Base-by-base conservation (phyloP, 2,329 filamentous ascomycete species). In the Neonectria faginata region DNA sequence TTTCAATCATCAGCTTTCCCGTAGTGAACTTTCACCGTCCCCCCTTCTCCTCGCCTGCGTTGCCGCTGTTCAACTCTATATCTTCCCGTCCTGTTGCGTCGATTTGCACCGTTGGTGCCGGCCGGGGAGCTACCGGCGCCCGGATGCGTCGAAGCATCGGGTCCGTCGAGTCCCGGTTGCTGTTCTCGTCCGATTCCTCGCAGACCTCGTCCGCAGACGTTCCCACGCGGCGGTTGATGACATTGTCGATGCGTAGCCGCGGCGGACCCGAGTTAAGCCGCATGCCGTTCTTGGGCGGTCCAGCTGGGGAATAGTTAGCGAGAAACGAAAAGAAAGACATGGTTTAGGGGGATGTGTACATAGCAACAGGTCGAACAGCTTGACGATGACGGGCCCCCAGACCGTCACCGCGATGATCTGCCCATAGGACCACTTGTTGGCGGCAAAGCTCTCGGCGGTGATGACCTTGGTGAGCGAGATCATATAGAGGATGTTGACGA, bases 351-450 rank as follows among this genome's bases (percentile, higher is more conserved):
- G 8, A 10, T 36, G 68, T 78, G 75, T 69, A 79, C 78, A 79
- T n/a, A 79, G 58, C 12, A 78, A 70, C 3, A 80, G 71, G 41
- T 79, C 76, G 62, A 80, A 77, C n/a, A 80, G 58, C 57, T 80
- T 80, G 45, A 80, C 77, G 58, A 80, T 79, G 62, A 80, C 77
- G 9, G 78, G 78, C 0, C 78, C 78, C 78, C 78, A 80, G 5
- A 79, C 77, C 0, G 78, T 79, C 36, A 80, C 76, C 42, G 78
- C 78, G 45, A 80, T 80, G 57, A 80, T 80, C 59, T 80, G 78
- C 6, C 78, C 78, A 22, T 80, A 80, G 0, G 73, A 75, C 78
- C 78, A 80, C 20, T 72, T 70, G 25, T 75, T 78, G 1, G 75
- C 73, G 22, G 74, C 73, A 53, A 80, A 80, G 48, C 76, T 80